These are phyloP conservation scores for Begonia masoniana DNA, from an alignment of 306 rosid species.

Conservation along the genomic window DNA sequence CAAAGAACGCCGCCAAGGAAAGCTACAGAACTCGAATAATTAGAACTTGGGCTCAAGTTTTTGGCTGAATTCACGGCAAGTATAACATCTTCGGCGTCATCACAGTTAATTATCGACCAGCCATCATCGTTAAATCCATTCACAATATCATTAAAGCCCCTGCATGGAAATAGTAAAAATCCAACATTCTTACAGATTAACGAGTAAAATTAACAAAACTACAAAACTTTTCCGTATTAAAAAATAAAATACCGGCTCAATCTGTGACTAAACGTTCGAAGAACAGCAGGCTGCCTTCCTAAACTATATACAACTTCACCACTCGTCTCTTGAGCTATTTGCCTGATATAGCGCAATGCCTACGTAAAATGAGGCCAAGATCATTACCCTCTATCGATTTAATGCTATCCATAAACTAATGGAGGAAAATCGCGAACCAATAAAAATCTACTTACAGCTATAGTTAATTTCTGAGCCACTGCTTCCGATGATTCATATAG, in stretches of 20 bases:
- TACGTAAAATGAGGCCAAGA: slow-evolving; percentile 14
- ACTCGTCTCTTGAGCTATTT: slow-evolving; percentile 87
- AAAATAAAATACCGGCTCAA: slow-evolving; percentile 44
- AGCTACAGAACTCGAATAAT: slow-evolving; percentile 52
- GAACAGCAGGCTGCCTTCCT: slow-evolving; percentile 94
- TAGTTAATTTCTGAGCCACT: slow-evolving; percentile 79
- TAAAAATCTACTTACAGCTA: slow-evolving; percentile 47
- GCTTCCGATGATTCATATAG: slow-evolving; percentile 85
- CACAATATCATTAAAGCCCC: slow-evolving; percentile 92
- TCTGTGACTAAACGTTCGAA: slow-evolving; percentile 92
- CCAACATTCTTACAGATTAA: too few species aligned
- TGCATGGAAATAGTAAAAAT: slow-evolving; percentile 12
- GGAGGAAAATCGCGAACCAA: not conserved
- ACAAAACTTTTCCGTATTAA: not conserved
- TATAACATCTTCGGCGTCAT: slow-evolving; percentile 77
- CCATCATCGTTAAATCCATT: slow-evolving; percentile 97
- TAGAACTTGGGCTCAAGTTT: slow-evolving; percentile 47
- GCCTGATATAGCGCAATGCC: slow-evolving; percentile 84
- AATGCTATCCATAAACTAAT: not conserved
- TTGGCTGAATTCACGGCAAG: slow-evolving; percentile 70
- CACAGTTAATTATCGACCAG: slow-evolving; percentile 70
- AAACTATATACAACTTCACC: slow-evolving; percentile 86
- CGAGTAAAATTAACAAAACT: not conserved
- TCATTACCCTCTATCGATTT: slow-evolving; percentile 5
- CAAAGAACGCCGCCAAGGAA: slow-evolving; percentile 83